Conservation (phyloP, 306 rosid species). For the Vigna radiata region DNA sequence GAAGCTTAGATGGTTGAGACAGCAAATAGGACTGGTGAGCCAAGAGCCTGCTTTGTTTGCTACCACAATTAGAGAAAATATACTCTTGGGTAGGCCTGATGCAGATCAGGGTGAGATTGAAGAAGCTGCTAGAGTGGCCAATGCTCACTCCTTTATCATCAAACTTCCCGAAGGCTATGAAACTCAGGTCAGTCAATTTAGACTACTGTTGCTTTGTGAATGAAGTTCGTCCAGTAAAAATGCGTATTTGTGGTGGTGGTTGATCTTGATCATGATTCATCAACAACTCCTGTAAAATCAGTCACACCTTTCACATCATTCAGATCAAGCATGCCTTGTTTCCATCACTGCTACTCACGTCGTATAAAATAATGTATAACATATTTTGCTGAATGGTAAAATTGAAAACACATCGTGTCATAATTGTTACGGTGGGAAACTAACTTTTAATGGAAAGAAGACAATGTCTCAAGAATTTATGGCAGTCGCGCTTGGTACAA, state of each 20-base stretch:
- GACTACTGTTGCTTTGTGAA: not conserved
- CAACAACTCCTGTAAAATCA: constrained; percentile 38
- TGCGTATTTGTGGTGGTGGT: constrained; percentile 13
- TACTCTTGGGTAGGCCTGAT: constrained; percentile 85
- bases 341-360: constrained; percentile 34
- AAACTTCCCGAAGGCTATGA: constrained; percentile 87
- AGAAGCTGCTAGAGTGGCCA: constrained; percentile 92
- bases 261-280: constrained; percentile 5
- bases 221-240: constrained; percentile 1
- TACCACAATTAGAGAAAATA: constrained; percentile 83
- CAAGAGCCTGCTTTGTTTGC: constrained; percentile 96
- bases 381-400: not conserved
- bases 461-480: constrained; percentile 21
- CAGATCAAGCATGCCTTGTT: constrained; percentile 31
- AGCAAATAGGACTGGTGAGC: constrained; percentile 93
- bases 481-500: constrained; percentile 30
- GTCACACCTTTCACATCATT: constrained; percentile 30
- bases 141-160: constrained; percentile 85
- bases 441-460: constrained; percentile 19
- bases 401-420: not conserved
- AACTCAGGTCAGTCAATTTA: constrained; percentile 73
- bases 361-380: not conserved
- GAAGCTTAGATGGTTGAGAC: constrained; percentile 82
- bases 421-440: constrained; percentile 30
- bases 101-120: constrained; percentile 81